Base-by-base conservation (phyloP, 257 asterid species). In the Solanum boliviense region DNA sequence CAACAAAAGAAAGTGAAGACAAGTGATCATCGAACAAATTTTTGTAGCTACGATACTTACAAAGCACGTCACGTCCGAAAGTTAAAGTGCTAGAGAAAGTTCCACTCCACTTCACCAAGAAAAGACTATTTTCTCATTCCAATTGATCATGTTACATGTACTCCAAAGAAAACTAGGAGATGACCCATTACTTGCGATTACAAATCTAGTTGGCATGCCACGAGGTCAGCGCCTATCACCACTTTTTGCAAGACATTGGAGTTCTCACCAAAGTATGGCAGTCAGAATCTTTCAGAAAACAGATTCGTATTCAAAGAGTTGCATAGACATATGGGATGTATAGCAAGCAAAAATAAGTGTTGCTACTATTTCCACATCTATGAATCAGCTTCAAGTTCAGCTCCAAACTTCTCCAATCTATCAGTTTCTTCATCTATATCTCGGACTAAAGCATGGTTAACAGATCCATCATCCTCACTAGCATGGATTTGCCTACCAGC, bases 391-490 rank as follows among this genome's bases (percentile, higher is more conserved):
- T 96, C 99, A 44, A 96, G 99, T 89, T 96, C 98, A 35, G 98
- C 95, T 74, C 99, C 98, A 73, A 94, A 95, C 91, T 91, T 91
- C 93, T 96, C 98, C 91, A 96, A 89, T 85, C 98, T 93, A 86
- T 93, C 96, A 2, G 99, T 94, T 90, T 96, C 99, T 70, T 90
- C 99, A 18, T 94, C 96, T 93, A 94, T 86, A 88, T 96, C 98
- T 27, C 99, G 96, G 32, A 95, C 88, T 89, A 88, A 89, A 90
- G 98, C 88, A 89, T 96, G 98, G 91, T 95, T 95, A 23, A 96
- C 89, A 20, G 94, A 90, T 75, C 98, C 99, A 84, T 96, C 98
- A 60, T 96, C 99, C 91, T 90, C 90, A 41, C 96, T 92, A 7
- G 98, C 99, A 75, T 91, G 97, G 78, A 96, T 89, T 88, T 93